Percentiles rank a stretch among this genome's conserved stretches.
These are phyloP conservation scores for Botrytis hyacinthi DNA, from an alignment of 2,329 filamentous ascomycete genomes.

Conservation along the genomic window DNA sequence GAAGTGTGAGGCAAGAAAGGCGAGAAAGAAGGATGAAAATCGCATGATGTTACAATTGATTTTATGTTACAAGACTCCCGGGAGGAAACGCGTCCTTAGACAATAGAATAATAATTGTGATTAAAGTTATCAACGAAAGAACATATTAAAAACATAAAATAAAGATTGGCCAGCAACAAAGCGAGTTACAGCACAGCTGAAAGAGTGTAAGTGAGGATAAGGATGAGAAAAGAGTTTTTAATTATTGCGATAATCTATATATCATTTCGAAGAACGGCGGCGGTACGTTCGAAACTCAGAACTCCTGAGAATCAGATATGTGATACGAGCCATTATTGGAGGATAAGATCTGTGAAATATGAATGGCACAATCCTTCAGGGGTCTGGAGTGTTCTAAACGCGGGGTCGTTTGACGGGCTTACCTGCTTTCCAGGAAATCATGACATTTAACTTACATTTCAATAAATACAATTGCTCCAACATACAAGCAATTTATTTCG, in stretches of 20 bases:
- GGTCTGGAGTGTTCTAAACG: not conserved
- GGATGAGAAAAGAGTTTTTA: not conserved
- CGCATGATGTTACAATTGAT: not conserved
- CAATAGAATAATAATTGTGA: not conserved
- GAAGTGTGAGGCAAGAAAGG: not conserved
- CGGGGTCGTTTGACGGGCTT: constrained; percentile 7
- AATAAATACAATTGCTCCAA: not conserved
- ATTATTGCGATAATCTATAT: not conserved
- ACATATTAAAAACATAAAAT: not conserved
- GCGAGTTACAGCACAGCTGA: not conserved
- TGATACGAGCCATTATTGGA: not conserved
- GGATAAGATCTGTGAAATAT: not conserved
- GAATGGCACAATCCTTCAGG: not conserved
- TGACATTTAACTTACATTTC: not conserved
- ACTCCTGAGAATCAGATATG: not conserved
- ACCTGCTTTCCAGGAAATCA: not conserved
- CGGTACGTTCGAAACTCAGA: constrained; percentile 1
- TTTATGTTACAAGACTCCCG: not conserved
- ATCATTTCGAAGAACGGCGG: not conserved
- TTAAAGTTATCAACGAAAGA: not conserved
- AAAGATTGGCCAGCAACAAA: not conserved
- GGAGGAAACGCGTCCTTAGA: not conserved
- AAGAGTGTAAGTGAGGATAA: not conserved
- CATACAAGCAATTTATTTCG: not conserved
- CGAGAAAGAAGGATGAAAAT: not conserved